phyloP scores from a whole-genome alignment of 2,329 filamentous ascomycete species.

The Sclerotinia nivalis region DNA sequence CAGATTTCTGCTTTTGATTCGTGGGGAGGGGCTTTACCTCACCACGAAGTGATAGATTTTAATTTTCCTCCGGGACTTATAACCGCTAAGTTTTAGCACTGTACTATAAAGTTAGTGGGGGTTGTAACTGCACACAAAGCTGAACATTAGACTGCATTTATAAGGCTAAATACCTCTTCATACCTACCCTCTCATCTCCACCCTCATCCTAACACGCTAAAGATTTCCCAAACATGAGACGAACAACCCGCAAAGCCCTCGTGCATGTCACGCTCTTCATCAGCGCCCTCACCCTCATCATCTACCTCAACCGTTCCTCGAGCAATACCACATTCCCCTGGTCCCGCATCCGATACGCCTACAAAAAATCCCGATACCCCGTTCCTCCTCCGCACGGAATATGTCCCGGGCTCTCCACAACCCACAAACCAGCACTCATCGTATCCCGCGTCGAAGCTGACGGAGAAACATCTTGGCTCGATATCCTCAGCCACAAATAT shows the following conservation, averaged over 20 bases:
- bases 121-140: not conserved
- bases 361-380: constrained; percentile 15
- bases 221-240: constrained; percentile 39
- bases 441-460: constrained; percentile 47
- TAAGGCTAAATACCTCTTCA: not conserved
- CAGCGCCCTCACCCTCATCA: constrained; percentile 41
- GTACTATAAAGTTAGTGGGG: not conserved
- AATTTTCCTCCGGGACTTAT: not conserved
- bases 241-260: constrained; percentile 43
- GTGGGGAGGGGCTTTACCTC: too few relatives aligned
- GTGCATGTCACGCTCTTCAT: constrained; percentile 44
- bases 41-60: too few relatives aligned
- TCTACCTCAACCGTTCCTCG: constrained; percentile 42
- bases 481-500: constrained; percentile 44
- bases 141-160: too few relatives aligned
- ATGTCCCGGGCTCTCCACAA: constrained; percentile 46
- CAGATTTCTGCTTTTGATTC: too few relatives aligned
- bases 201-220: not conserved
- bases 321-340: constrained; percentile 45
- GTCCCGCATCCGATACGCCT: constrained; percentile 46
- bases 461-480: constrained; percentile 47
- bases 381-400: constrained; percentile 45
- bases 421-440: constrained; percentile 48
- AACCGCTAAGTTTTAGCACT: not conserved
- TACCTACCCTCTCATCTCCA: not conserved